A percentile compares a stretch with the other conserved stretches of the same genome.
Evolutionary conservation across 2,329 filamentous ascomycete genomes (phyloP).

Genomic region (Esteya vermicola): DNA sequence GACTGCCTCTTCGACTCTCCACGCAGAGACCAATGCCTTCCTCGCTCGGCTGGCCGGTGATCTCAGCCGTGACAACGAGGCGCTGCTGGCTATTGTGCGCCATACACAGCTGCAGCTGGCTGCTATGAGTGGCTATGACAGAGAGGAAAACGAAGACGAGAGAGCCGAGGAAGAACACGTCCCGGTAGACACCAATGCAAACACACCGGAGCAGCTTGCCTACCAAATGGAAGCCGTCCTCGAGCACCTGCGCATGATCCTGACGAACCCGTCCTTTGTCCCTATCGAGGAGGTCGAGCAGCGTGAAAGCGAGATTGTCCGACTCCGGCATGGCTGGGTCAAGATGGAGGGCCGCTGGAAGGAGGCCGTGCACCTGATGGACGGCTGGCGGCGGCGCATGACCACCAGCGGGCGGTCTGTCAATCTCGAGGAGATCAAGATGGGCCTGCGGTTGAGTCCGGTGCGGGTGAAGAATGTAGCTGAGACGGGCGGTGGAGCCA

Average conservation of each 20-base stretch:
- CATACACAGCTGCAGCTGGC: slow-evolving; percentile 58
- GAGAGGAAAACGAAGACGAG: slow-evolving; percentile 13
- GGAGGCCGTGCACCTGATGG: slow-evolving; percentile 81
- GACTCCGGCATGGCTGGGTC: slow-evolving; percentile 75
- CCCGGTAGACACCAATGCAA: slow-evolving; percentile 11
- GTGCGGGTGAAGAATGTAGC: slow-evolving; percentile 38
- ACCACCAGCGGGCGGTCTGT: slow-evolving; percentile 54
- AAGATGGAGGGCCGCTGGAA: slow-evolving; percentile 87
- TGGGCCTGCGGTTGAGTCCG: slow-evolving; percentile 51
- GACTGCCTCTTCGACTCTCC: slow-evolving; percentile 50
- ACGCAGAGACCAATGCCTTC: slow-evolving; percentile 82
- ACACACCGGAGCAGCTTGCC: slow-evolving; percentile 46
- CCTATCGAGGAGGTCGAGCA: slow-evolving; percentile 86
- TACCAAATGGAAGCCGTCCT: slow-evolving; percentile 63
- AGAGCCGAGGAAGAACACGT: slow-evolving; percentile 11
- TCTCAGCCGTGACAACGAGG: slow-evolving; percentile 85
- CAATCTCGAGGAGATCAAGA: slow-evolving; percentile 52
- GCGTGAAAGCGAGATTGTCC: slow-evolving; percentile 80
- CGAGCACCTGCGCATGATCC: slow-evolving; percentile 64
- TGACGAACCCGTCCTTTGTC: slow-evolving; percentile 94
- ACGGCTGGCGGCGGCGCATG: slow-evolving; percentile 80
- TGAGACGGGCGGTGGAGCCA: slow-evolving; percentile 23
- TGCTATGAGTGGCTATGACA: slow-evolving; percentile 44
- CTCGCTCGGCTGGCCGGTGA: slow-evolving; percentile 70
- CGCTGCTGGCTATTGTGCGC: slow-evolving; percentile 56